Conservation (phyloP, 2,329 filamentous ascomycete genomes). For the Phialophora macrospora region DNA sequence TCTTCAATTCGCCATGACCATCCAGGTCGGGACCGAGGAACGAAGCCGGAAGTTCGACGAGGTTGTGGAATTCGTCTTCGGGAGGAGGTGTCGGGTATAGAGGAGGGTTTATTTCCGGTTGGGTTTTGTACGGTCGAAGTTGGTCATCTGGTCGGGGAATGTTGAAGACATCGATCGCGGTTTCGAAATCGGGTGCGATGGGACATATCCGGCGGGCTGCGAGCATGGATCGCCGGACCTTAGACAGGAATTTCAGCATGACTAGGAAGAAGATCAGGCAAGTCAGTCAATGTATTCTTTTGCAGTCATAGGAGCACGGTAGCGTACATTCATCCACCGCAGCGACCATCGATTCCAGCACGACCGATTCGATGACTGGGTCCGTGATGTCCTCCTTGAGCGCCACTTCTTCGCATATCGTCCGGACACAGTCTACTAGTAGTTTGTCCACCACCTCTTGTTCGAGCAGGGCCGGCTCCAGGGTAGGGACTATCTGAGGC, state of each 20-base stretch:
- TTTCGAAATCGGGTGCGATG: constrained; percentile 64
- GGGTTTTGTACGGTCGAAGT: constrained; percentile 40
- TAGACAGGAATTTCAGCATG: constrained; percentile 58
- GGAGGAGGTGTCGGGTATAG: constrained; percentile 49
- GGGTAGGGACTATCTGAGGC: constrained; percentile 39
- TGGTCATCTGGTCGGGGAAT: constrained; percentile 41
- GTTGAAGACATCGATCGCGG: constrained; percentile 53
- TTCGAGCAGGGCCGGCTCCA: constrained; percentile 54
- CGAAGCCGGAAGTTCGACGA: constrained; percentile 44
- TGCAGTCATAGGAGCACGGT: constrained; percentile 39
- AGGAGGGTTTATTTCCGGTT: constrained; percentile 40
- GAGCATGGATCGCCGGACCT: constrained; percentile 63
- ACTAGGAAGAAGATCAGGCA: constrained; percentile 17
- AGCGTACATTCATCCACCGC: constrained; percentile 63
- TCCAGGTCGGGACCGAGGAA: constrained; percentile 60
- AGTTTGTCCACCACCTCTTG: constrained; percentile 60
- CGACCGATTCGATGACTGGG: constrained; percentile 56
- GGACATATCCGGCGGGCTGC: constrained; percentile 60
- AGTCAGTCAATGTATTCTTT: constrained; percentile 36
- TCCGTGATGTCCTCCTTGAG: constrained; percentile 34
- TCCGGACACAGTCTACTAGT: constrained; percentile 60
- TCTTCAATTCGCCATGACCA: constrained; percentile 52
- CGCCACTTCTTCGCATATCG: constrained; percentile 37
- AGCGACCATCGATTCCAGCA: constrained; percentile 61
- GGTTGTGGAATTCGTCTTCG: constrained; percentile 45